A percentile compares a stretch with the other conserved stretches of the same genome.
Evolutionary conservation across 345 rosid species (phyloP).

Genomic region (Aquilaria malaccensis): DNA sequence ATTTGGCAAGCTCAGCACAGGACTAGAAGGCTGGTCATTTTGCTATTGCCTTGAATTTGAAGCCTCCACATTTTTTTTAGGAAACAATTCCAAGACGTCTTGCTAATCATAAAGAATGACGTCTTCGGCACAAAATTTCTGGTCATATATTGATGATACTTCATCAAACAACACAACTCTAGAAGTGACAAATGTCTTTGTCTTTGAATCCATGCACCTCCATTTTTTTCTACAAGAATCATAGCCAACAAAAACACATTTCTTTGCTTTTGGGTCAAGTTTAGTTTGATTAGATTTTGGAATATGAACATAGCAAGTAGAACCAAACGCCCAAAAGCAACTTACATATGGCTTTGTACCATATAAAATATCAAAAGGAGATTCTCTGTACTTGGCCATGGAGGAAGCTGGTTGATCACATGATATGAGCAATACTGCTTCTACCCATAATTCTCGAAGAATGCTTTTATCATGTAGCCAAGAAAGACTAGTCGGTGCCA

Average conservation of each 20-base stretch:
- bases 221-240: conserved; percentile 13
- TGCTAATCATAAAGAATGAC: neutral
- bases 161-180: conserved; percentile 18
- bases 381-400: neutral
- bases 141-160: conserved; percentile 4
- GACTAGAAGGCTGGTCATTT: neutral
- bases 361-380: conserved; percentile 1
- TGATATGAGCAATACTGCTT: conserved; percentile 8
- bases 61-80: neutral
- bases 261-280: conserved; percentile 11
- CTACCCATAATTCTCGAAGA: neutral
- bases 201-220: conserved; percentile 9
- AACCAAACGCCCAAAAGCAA: conserved; percentile 11
- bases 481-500: neutral
- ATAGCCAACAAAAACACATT: conserved; percentile 15
- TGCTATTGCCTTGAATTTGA: no score
- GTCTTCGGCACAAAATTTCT: neutral
- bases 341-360: conserved; percentile 6
- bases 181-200: neutral
- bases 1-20: neutral
- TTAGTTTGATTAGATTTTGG: conserved; percentile 6
- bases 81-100: neutral
- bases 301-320: conserved; percentile 8
- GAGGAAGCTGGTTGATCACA: conserved; percentile 6
- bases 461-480: conserved; percentile 7